These are phyloP conservation scores for Capsicum rhomboideum DNA, from an alignment of 257 asterid species.

Conservation along the genomic window DNA sequence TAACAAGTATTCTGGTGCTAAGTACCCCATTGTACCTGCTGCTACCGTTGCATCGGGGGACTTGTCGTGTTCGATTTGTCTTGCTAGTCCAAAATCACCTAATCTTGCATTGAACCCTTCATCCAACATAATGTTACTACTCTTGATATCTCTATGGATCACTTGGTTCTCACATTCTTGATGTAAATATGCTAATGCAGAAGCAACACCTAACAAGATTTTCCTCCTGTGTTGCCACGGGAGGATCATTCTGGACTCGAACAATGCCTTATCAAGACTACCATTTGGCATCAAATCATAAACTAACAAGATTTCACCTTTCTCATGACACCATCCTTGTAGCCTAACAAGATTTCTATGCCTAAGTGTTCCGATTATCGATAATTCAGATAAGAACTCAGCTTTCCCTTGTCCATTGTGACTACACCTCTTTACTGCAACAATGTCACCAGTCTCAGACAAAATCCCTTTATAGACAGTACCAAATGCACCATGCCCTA, in stretches of 20 bases:
- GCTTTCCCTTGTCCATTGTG: conserved; percentile 5
- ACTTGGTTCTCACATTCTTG: conserved; percentile 14
- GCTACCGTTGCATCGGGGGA: conserved; percentile 1
- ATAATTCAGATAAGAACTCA: conserved; percentile 6
- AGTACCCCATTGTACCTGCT: conserved; percentile 8
- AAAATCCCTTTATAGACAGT: conserved; percentile 8
- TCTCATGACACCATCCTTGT: conserved; percentile 16
- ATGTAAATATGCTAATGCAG: conserved; percentile 14
- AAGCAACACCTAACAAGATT: conserved; percentile 9
- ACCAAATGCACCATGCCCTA: conserved; percentile 12
- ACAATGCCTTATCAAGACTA: conserved; percentile 8
- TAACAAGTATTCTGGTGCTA: conserved; percentile 2
- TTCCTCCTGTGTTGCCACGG: conserved; percentile 3
- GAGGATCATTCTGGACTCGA: neutral
- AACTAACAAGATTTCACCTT: conserved; percentile 12
- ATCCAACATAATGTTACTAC: conserved; percentile 6
- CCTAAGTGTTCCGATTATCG: conserved; percentile 3
- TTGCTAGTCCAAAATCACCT: conserved; percentile 3
- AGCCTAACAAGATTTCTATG: conserved; percentile 7
- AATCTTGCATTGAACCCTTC: conserved; percentile 6
- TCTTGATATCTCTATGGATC: conserved; percentile 3
- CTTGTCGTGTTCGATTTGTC: conserved; percentile 1
- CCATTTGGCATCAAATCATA: conserved; percentile 13
- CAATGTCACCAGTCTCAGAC: neutral
- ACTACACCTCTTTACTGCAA: conserved; percentile 8